Base-by-base conservation (phyloP, 176 grass and related monocot genomes). In the Stipa capillata region DNA sequence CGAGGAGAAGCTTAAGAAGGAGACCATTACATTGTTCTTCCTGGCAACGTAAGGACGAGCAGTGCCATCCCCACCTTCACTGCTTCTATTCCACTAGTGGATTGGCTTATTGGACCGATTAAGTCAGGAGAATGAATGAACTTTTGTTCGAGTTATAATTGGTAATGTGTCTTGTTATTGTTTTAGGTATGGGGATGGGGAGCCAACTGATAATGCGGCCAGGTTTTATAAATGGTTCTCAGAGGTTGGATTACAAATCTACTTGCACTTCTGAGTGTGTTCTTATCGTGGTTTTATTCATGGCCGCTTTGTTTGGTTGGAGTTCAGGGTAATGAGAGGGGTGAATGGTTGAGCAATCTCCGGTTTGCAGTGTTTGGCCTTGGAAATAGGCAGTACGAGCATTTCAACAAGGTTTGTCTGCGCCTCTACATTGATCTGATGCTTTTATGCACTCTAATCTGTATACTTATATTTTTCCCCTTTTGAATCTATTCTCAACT, bases 191-290 rank as follows among this genome's bases (percentile, higher is more conserved):
- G 92, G 90, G 52, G 96, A 94, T 41, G 92, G 96, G 7, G 88
- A 98, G 63, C 96, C 96, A 66, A 98, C 96, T 11, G 92, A 98
- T 60, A 98, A 98, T 37, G 92, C 90, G 0, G 85, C 92, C 0
- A 86, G 83, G 73, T 94, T 98, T 35, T 98, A 93, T 62, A 94
- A 92, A 89, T 98, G 92, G 96, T 85, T 94, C 72, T 74, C 85
- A 3, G 87, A 97, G 89, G 82, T 85, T 37, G 2, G 53, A 44
- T 54, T 35, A 28, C 67, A 25, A 54, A 31, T 7, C 0, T 20
- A n/a, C 3, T 59, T 72, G 15, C 11, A 31, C 2, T 31, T 33
- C 67, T 57, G 0, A 42, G 5, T 4, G 33, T 32, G 39, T 8
- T 10, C 33, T 25, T 55, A 2, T 65, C 13, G 1, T 53, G 14